These are phyloP conservation scores for Sambucus nigra DNA, from an alignment of 129 eudicot genomes.

Conservation along the genomic window DNA sequence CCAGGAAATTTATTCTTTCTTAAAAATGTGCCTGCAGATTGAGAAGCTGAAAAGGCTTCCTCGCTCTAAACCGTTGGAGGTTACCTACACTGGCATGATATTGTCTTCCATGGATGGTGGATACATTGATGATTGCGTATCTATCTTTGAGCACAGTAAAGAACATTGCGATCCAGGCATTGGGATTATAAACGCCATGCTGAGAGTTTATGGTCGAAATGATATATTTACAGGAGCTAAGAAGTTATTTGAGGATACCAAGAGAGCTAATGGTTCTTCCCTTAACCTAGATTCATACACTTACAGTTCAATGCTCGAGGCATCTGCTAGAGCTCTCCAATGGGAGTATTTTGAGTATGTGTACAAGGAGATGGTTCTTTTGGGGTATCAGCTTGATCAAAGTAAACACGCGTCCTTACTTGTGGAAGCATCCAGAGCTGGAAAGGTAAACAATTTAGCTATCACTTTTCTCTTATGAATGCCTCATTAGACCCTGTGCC, in stretches of 20 bases:
- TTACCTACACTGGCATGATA: constrained; percentile 88
- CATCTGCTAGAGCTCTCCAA: constrained; percentile 70
- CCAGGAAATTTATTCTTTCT: not conserved
- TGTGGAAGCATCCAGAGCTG: constrained; percentile 82
- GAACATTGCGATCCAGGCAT: constrained; percentile 49
- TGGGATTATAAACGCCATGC: constrained; percentile 79
- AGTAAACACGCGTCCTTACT: constrained; percentile 47
- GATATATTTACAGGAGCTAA: constrained; percentile 86
- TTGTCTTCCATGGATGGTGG: constrained; percentile 78
- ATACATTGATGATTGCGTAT: constrained; percentile 51
- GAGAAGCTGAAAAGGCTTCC: constrained; percentile 64
- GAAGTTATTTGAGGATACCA: constrained; percentile 58
- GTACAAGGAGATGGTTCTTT: constrained; percentile 75
- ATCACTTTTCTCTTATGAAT: not conserved
- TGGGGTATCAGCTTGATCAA: constrained; percentile 71
- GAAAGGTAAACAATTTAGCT: constrained; percentile 48
- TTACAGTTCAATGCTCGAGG: constrained; percentile 65
- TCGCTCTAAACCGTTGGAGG: constrained; percentile 54
- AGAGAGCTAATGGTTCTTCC: constrained; percentile 33
- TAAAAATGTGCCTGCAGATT: constrained; percentile 37
- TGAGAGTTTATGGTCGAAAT: constrained; percentile 69
- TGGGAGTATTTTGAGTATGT: constrained; percentile 95
- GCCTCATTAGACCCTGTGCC: too few relatives aligned
- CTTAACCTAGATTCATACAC: constrained; percentile 40
- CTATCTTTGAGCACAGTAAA: constrained; percentile 50